Conservation (phyloP, 176 grass and related monocot genomes). For the Carex parvula region DNA sequence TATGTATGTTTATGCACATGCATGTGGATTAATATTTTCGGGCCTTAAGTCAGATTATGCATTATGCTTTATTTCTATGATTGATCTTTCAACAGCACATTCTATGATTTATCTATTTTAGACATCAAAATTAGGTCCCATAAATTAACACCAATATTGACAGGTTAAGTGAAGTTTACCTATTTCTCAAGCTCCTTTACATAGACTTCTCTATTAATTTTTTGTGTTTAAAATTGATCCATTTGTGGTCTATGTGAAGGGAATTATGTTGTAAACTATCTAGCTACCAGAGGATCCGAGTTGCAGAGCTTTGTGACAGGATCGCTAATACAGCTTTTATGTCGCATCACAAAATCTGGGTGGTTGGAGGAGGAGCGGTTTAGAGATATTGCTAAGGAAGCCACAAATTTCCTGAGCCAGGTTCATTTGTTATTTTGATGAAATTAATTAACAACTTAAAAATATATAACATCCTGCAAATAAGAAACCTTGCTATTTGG, state of each 20-base stretch:
- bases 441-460: not conserved
- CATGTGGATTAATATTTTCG: not conserved
- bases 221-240: conserved; percentile 47
- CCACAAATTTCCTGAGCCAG: conserved; percentile 89
- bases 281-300: conserved; percentile 90
- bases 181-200: conserved; percentile 8
- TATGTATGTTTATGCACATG: not conserved
- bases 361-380: conserved; percentile 99
- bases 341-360: conserved; percentile 98
- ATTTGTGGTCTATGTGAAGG: conserved; percentile 86
- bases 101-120: not conserved
- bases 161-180: conserved; percentile 7
- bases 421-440: conserved; percentile 44
- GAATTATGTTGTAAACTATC: conserved; percentile 99
- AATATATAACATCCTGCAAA: not conserved
- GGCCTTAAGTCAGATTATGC: not conserved
- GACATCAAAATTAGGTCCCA: not conserved
- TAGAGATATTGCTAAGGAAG: conserved; percentile 92
- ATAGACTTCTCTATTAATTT: not conserved
- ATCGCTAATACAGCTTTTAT: conserved; percentile 86
- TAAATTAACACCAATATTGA: not conserved
- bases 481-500: conserved; percentile 17
- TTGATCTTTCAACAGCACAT: not conserved
- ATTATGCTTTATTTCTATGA: not conserved
- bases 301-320: conserved; percentile 90